phyloP scores from a whole-genome alignment of 345 rosid genomes.

The Firmiana major region DNA sequence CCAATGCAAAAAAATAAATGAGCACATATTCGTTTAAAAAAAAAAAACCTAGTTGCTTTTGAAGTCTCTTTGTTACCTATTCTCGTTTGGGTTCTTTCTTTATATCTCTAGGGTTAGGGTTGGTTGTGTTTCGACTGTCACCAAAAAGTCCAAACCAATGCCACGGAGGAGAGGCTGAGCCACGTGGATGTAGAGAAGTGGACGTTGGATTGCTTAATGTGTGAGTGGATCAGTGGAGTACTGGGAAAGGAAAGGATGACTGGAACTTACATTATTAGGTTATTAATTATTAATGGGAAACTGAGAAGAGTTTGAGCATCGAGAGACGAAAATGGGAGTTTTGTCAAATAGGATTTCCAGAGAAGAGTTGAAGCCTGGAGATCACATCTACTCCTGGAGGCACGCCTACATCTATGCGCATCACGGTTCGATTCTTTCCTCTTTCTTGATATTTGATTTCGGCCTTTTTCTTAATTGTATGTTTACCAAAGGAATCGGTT shows the following conservation, averaged over 20 bases:
- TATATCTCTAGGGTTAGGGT: no score
- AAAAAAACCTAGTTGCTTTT: no score
- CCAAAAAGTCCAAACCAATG: no score
- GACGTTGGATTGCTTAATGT: background rate
- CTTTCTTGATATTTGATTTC: background rate
- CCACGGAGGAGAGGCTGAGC: background rate
- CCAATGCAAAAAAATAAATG: no score
- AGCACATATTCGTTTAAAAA: no score
- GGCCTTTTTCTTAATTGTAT: background rate
- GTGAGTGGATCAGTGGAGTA: background rate
- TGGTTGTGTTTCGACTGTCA: no score
- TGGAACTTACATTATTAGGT: background rate
- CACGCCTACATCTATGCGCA: slow-evolving; percentile 63
- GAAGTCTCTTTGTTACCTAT: no score
- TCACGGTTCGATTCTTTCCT: slow-evolving; percentile 45
- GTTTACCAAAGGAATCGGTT: no score
- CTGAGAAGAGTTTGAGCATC: background rate
- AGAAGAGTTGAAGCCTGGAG: slow-evolving; percentile 56
- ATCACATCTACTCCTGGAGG: slow-evolving; percentile 88
- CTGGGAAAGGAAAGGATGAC: background rate
- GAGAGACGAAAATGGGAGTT: slow-evolving; percentile 42
- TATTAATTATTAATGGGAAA: background rate
- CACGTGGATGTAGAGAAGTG: background rate
- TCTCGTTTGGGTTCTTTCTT: no score
- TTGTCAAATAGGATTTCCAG: slow-evolving; percentile 50